Evolutionary conservation across 2,329 filamentous ascomycete species (phyloP), one percentile per base, ranked within the genome.

Genomic region (Lithohypha guttulata): DNA sequence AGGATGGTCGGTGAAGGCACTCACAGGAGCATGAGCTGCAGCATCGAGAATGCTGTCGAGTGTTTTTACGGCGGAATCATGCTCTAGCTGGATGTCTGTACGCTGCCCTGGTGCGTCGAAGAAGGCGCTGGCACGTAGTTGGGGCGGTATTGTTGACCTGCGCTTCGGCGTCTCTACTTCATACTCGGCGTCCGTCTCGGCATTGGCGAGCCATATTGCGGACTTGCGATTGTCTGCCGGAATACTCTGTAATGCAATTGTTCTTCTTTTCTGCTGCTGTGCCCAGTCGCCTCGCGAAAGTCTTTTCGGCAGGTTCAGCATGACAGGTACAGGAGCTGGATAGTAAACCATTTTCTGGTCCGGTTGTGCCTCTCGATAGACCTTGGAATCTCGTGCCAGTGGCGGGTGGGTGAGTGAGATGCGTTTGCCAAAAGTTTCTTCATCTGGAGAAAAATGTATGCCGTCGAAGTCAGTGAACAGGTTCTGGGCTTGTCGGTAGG

Each of bases 31-130:
- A 43, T 72, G 75, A 2, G 84, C 83, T 2, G 89, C 91, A 6
- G 89, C 91, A 55, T 94, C 82, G 11, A 98, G 71, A 38, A 98
- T 93, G 56, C 78, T 87, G 49, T 98, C 87, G 6, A 98, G 71
- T 0, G 89, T 94, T 28, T 76, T 80, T 55, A 86, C 84, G 8
- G 89, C 87, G 18, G 91, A 96, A 13, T 84, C 81, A 42, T 83
- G 78, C 57, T 73, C 70, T 28, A 77, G 60, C 26, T 74, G 60
- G 26, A 77, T 62, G 34, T 78, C 66, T 30, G 76, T 65, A 1
- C 64, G 52, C 6, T 71, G 56, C 2, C 73, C 66, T 1, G 80
- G 80, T 3, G 66, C 64, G 42, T 96, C 87, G 53, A 96, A 96
- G 61, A 84, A 96, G 19, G 82, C 77, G 52, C 80, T 93, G n/a